Base-by-base conservation (phyloP, 768 basidiomycete genomes). In the Amanita polypyramis region DNA sequence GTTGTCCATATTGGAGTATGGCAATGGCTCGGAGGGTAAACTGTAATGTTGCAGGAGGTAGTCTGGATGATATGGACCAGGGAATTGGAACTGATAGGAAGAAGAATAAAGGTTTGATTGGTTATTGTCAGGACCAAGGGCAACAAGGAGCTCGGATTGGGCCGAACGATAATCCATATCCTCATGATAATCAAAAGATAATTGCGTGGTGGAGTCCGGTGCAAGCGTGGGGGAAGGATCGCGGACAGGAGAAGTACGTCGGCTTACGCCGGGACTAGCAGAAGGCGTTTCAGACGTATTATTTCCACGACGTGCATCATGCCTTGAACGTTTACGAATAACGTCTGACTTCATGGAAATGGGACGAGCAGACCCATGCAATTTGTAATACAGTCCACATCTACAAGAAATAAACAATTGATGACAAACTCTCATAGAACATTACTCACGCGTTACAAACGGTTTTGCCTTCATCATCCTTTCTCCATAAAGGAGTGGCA, bases 341-440 rank as follows among this genome's bases (percentile, higher is more conserved):
- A 90, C 80, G 53, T 92, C 89, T 3, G 86, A 89, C 61, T 91
- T 91, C 88, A 92, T 91, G 6, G 85, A 87, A 52, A 90, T 87
- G 1, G 89, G 89, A 20, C 89, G 80, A 1, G 84, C 80, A 15
- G 87, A 82, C 14, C 89, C 88, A 61, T 91, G 86, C 2, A 91
- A 68, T 62, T 91, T 91, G 66, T 86, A 87, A 58, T 90, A 90
- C 5, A 90, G 62, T 4, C 87, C 87, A 53, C 88, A 90, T 27
- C 86, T 89, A 7, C 25, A 27, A 27, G 35, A 42, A 4, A 33
- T 40, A 33, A 51, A 30, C 20, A 45, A 41, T 45, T 29, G 19
- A 19, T 32, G 42, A 34, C 41, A 35, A 44, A 27, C 27, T 51
- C 14, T 19, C 51, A 29, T 29, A 38, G 34, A 21, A 45, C 49